Evolutionary conservation across 306 rosid species (phyloP), one percentile per base, ranked within the genome.

Genomic region (Trifolium subterraneum): DNA sequence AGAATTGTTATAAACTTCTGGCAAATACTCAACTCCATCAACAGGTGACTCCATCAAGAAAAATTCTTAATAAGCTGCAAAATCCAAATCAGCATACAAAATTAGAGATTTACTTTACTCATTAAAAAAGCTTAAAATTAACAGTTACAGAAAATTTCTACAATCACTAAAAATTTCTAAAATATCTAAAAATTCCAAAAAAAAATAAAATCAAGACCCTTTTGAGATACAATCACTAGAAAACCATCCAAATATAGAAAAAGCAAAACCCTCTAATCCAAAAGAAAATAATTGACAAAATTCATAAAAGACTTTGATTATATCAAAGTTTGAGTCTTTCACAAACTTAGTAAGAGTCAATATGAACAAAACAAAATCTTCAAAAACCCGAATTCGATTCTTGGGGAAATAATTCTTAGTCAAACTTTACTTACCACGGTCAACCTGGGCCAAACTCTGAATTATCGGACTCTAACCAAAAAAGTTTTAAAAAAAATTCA

Each of bases 1-100:
- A 29, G 81, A 81, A 87, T 80, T 85, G 62, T 80, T 85, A 65
- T 86, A 87, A 84, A 78, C 71, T 71, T 82, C 87, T 6, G 88
- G 64, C 23, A 79, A 75, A 74, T 87, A 81, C 69, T 54, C 71
- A 65, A 83, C 73, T 71, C 82, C 93, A 74, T 85, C 80, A 78
- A 80, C 84, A 69, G 68, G 72, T 38, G 88, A 80, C 45, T 85
- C 92, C 98, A 93, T 91, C 27, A 72, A 75, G 62, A 72, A 82
- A 64, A 82, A 64, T 65, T 64, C 61, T 67, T 47, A 71, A 36
- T 39, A 52, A 41, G 47, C 85, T 77, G 77, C 65, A 87, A 82
- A 85, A 71, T 77, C 76, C 62, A 84, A 83, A 60, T 66, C 61
- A 77, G 73, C 81, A 56, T 20, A 70, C 72, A 50, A 81, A 90